phyloP scores from a whole-genome alignment of 106 monocot genomes.

The Acorus gramineus region DNA sequence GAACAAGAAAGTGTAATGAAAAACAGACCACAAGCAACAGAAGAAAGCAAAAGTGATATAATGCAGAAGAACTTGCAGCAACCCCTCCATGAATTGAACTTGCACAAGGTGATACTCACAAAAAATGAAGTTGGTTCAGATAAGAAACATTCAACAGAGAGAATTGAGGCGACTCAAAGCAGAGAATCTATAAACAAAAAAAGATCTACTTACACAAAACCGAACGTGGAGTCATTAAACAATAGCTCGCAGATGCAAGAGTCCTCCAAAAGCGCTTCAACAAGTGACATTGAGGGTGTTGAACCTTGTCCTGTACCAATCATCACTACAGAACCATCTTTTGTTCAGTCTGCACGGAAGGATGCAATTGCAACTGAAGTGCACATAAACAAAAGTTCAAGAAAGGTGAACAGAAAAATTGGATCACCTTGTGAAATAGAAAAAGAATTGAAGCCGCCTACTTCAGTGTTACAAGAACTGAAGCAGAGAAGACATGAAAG shows the following conservation, averaged over 20 bases:
- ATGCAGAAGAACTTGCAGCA: conserved; percentile 9
- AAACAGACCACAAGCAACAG: conserved; percentile 1
- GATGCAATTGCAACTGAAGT: conserved; percentile 1
- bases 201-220: too few relatives aligned
- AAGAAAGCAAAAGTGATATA: conserved; percentile 4
- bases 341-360: conserved; percentile 16
- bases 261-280: conserved; percentile 4
- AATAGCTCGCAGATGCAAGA: too few relatives aligned
- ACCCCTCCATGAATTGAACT: conserved; percentile 3
- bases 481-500: conserved; percentile 19
- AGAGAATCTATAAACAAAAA: too few relatives aligned
- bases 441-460: conserved; percentile 2
- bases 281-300: conserved; percentile 9
- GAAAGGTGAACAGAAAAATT: not conserved
- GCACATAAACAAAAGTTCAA: conserved; percentile 6
- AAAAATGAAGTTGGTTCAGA: not conserved
- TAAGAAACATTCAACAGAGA: conserved; percentile 2
- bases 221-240: too few relatives aligned
- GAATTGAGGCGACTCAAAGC: conserved; percentile 1
- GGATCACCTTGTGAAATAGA: too few relatives aligned
- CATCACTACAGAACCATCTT: conserved; percentile 1
- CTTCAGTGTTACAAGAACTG: conserved; percentile 19
- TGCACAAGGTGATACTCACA: not conserved
- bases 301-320: not conserved
- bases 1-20: conserved; percentile 2